Percentiles rank a stretch among this genome's conserved stretches.
These are phyloP conservation scores for Poa annua DNA, from an alignment of 176 grass and related monocot genomes.

Conservation along the genomic window DNA sequence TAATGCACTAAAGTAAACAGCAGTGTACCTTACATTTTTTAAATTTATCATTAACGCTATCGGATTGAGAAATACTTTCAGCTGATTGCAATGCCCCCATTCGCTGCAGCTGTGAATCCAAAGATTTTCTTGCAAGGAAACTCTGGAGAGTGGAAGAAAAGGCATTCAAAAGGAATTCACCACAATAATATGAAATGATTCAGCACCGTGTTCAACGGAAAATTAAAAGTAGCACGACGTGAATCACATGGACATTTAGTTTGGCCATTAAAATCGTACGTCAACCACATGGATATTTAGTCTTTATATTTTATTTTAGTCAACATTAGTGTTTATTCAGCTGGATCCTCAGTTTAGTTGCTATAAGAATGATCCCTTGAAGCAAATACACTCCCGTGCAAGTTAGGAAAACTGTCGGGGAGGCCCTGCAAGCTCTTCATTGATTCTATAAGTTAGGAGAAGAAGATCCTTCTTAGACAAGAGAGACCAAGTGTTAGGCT, in stretches of 20 bases:
- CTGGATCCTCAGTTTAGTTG: constrained; percentile 19
- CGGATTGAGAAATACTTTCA: constrained; percentile 74
- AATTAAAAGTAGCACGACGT: not conserved
- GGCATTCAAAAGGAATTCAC: constrained; percentile 24
- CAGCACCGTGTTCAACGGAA: not conserved
- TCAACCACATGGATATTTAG: not conserved
- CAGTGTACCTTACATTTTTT: constrained; percentile 70
- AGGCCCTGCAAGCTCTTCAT: constrained; percentile 4
- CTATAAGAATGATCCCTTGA: not conserved
- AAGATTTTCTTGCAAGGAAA: constrained; percentile 83
- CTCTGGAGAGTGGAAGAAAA: constrained; percentile 62
- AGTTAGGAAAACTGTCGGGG: not conserved
- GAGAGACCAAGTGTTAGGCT: constrained; percentile 17
- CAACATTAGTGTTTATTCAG: constrained; percentile 2
- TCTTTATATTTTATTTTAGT: constrained; percentile 1
- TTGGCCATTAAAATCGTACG: not conserved
- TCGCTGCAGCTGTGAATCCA: constrained; percentile 75
- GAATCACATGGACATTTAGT: constrained; percentile 8
- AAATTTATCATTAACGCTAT: constrained; percentile 73
- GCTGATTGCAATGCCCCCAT: constrained; percentile 70
- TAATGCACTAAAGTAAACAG: constrained; percentile 36
- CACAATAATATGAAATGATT: constrained; percentile 30
- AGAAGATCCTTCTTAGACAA: not conserved
- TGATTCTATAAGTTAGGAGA: constrained; percentile 3
- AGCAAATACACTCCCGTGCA: too few relatives aligned